Percentiles rank a stretch among this genome's conserved stretches.
phyloP scores from a whole-genome alignment of 73 alveolate genomes.

The Paramecium sonneborni region DNA sequence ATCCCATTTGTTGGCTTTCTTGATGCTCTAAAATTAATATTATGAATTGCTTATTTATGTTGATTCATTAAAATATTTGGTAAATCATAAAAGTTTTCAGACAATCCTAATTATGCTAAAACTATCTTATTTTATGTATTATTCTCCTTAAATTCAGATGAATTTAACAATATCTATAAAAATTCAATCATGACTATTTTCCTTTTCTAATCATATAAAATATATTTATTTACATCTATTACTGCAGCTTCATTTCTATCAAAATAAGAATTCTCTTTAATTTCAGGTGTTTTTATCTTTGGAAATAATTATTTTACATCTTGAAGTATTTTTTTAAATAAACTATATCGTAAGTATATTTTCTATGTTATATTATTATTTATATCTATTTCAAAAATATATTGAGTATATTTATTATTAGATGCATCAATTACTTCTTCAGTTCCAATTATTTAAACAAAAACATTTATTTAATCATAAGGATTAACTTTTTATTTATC shows the following conservation, averaged over 20 bases:
- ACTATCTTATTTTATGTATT: background rate
- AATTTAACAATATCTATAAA: background rate
- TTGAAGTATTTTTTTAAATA: background rate
- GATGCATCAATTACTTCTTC: conserved; percentile 12
- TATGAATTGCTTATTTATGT: background rate
- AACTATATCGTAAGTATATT: background rate
- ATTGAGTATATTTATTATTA: background rate
- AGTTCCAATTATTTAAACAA: background rate
- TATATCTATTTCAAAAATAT: background rate
- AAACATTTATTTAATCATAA: background rate
- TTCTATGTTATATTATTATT: background rate
- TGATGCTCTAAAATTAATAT: background rate
- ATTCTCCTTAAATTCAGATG: background rate
- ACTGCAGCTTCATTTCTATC: conserved; percentile 3
- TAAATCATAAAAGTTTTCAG: conserved; percentile 34
- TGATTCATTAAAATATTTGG: background rate
- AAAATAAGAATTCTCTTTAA: background rate
- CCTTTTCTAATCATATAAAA: background rate
- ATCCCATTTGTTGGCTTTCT: background rate
- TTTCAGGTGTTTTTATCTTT: background rate
- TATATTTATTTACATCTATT: background rate
- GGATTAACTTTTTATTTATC: background rate
- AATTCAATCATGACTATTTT: conserved; percentile 3
- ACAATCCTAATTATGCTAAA: background rate
- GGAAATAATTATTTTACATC: background rate